Evolutionary conservation across 2,329 filamentous ascomycete genomes (phyloP), one percentile per base, ranked within the genome.

Genomic region (Metarhizium humberi): DNA sequence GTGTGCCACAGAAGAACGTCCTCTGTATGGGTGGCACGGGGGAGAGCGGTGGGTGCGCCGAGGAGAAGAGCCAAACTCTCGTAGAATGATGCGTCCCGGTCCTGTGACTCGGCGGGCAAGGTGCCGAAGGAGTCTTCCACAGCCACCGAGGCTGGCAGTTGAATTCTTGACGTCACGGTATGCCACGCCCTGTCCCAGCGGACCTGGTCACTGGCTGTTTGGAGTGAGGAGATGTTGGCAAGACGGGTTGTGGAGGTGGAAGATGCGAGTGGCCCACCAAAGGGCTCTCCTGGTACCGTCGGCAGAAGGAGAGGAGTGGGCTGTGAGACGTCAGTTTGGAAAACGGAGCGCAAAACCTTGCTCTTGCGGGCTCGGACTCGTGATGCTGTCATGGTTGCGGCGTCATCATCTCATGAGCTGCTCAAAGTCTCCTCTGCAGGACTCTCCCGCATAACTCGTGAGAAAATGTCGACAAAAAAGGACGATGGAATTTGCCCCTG

Each of bases 181-280:
- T 83, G 79, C 84, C 84, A 86, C 56, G 82, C 80, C 58, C 78
- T 72, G 63, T 85, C 81, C 75, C 78, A 84, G 59, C 74, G 75
- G 54, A 76, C 73, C 67, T 85, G 82, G 59, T 83, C 76, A 57
- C 72, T 69, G 38, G 65, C 61, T 32, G 63, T 62, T 56, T 61
- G 59, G 54, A 57, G 59, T 54, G 57, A 55, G 49, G 63, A 55
- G 57, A 52, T 18, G 51, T n/a, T 45, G 50, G 38, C 53, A 16
- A 3, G 20, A 29, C 55, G 53, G 20, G 57, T 56, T 34, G 32
- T 34, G 42, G 51, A 40, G 13, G 54, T 36, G 34, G 60, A 11
- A 40, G 5, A 60, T 51, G 60, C 59, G 56, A 68, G 61, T 42
- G 71, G 71, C 38, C 71, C 72, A 52, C 76, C 77, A 67, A 80